These are phyloP conservation scores for Dovyalis caffra DNA, from an alignment of 345 rosid species.

Conservation along the genomic window DNA sequence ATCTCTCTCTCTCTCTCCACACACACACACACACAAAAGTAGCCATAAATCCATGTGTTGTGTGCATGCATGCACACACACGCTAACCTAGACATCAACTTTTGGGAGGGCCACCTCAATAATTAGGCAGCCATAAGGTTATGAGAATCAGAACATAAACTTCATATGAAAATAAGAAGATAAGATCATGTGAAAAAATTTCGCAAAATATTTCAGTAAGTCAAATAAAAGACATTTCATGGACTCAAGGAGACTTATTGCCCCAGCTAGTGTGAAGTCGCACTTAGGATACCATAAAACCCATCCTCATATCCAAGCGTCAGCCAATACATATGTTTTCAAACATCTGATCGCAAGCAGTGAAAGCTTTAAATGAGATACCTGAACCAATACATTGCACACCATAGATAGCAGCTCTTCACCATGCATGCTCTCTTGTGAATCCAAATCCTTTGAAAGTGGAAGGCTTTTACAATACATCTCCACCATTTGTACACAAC, in stretches of 20 bases:
- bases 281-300: neutral
- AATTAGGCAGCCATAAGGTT: too few species aligned
- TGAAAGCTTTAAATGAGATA: slow-evolving; percentile 23
- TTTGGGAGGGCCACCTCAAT: neutral
- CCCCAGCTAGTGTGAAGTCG: neutral
- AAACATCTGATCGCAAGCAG: neutral
- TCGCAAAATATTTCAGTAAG: too few species aligned
- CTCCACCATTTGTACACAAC: slow-evolving; percentile 61
- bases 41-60: neutral
- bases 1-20: neutral
- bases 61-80: neutral
- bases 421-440: slow-evolving; percentile 89
- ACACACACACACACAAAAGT: too few species aligned
- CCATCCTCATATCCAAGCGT: neutral
- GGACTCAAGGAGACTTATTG: neutral
- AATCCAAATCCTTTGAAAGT: slow-evolving; percentile 87
- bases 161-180: too few species aligned
- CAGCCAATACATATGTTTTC: neutral
- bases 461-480: slow-evolving; percentile 69
- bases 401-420: slow-evolving; percentile 82
- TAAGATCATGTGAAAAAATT: too few species aligned
- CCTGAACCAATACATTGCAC: slow-evolving; percentile 86
- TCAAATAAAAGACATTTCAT: too few species aligned
- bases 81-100: neutral
- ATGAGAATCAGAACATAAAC: too few species aligned